Base-by-base conservation (phyloP, 2,329 filamentous ascomycete species). In the Penicillium sp. region DNA sequence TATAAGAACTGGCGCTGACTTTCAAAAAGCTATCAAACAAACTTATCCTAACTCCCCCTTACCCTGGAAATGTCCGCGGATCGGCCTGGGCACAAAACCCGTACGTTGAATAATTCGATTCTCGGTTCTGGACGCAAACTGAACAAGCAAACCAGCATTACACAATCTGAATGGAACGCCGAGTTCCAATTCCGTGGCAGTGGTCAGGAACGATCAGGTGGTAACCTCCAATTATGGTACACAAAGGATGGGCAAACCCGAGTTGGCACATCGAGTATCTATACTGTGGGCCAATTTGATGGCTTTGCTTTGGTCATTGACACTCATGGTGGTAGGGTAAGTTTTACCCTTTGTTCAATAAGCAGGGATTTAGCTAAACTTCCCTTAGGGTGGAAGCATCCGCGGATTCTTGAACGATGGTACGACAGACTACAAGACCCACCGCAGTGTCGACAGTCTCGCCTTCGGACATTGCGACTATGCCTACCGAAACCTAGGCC, bases 361-460 rank as follows among this genome's bases (percentile, higher is more conserved):
- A 10, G 1, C 8, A 48, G 37, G 37, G 36, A 44, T n/a, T 47
- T 45, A 19, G 37, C 53, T 67, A 40, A 64, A 33, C 34, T 31
- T 18, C 21, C 19, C 5, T 21, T 52, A 80, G 77, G 87, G 86
- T 48, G 94, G 94, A 62, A 92, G 88, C 75, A 81, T 99, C 60
- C 85, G 94, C 55, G 94, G 90, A 16, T 99, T 97, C 79, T 78
- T 99, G 62, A 99, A 97, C 76, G 94, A 97, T 72, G 93, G 92
- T 45, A 84, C 80, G 33, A 87, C 83, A 62, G 90, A 96, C 72
- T 97, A 88, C 79, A 87, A 86, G 68, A 81, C 82, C 52, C 88
- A 92, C 64, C 81, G 86, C 62, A 88, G 85, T 66, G 86, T 96
- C 14, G 92, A 97, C 75, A 87, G 84, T 64, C 82, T 97, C 48